These are phyloP conservation scores for Pinus tabuliformis DNA, from an alignment of 75 land plant genomes.

Conservation along the genomic window DNA sequence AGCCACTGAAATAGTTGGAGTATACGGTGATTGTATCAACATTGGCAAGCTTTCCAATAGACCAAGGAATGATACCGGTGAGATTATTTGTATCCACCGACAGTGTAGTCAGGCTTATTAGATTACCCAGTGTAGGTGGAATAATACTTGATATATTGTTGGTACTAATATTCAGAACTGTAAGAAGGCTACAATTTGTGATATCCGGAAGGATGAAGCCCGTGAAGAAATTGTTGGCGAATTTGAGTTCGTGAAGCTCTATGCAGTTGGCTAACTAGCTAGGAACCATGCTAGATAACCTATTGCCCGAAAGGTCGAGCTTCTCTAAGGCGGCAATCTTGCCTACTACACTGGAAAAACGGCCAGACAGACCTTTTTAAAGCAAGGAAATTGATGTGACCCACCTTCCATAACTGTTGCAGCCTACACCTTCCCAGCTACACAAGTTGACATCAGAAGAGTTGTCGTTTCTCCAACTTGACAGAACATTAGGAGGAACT, in stretches of 20 bases:
- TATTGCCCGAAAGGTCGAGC: conserved; percentile 46
- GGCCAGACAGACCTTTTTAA: conserved; percentile 12
- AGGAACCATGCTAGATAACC: conserved; percentile 41
- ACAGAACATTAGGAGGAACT: not conserved
- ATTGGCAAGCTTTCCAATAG: conserved; percentile 35
- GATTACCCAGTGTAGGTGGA: conserved; percentile 13
- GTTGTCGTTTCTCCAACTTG: conserved; percentile 8
- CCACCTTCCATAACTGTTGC: conserved; percentile 8
- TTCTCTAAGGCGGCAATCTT: conserved; percentile 19
- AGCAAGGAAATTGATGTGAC: conserved; percentile 30
- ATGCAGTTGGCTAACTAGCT: conserved; percentile 38
- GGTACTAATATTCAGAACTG: conserved; percentile 33
- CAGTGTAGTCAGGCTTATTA: conserved; percentile 13
- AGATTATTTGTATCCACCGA: conserved; percentile 21
- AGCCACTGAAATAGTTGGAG: conserved; percentile 30
- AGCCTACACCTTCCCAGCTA: conserved; percentile 43
- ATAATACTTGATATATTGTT: conserved; percentile 37
- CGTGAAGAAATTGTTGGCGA: conserved; percentile 39
- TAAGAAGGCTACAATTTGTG: conserved; percentile 30
- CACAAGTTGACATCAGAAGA: conserved; percentile 20
- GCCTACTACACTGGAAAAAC: conserved; percentile 19
- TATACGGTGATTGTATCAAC: conserved; percentile 22
- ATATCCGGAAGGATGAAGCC: conserved; percentile 35
- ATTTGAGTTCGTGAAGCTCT: conserved; percentile 33
- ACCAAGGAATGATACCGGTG: conserved; percentile 33